Evolutionary conservation across 129 eudicot genomes (phyloP).

Genomic region (Pseudognaphalium luteoalbum): DNA sequence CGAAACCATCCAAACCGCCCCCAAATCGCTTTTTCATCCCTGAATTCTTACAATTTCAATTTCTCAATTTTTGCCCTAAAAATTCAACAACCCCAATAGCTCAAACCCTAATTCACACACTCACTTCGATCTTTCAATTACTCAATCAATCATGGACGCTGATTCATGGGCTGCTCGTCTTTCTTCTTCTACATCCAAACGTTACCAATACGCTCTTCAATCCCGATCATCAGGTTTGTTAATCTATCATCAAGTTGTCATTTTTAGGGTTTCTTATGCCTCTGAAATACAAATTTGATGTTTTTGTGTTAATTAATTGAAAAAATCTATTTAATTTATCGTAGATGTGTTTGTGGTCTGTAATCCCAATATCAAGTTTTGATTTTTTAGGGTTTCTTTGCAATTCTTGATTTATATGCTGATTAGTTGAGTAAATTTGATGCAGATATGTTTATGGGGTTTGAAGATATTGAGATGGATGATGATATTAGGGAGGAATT

Average conservation of each 20-base stretch:
- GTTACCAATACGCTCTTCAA: slow-evolving; percentile 79
- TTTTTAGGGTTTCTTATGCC: neutral
- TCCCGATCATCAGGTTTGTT: slow-evolving; percentile 79
- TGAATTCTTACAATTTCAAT: neutral
- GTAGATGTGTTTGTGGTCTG: slow-evolving; percentile 69
- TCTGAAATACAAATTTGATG: too few relatives aligned
- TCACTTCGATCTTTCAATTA: slow-evolving; percentile 20
- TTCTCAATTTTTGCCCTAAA: neutral
- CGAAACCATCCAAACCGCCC: slow-evolving; percentile 30
- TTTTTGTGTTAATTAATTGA: slow-evolving; percentile 7
- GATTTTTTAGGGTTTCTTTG: neutral
- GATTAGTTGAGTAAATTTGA: slow-evolving; percentile 24
- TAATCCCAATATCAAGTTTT: neutral
- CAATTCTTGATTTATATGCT: neutral
- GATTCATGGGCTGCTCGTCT: slow-evolving; percentile 91
- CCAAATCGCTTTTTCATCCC: slow-evolving; percentile 15
- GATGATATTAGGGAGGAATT: slow-evolving; percentile 88
- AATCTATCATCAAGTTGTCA: neutral
- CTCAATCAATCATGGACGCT: slow-evolving; percentile 62
- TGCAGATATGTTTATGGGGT: slow-evolving; percentile 84
- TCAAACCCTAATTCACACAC: slow-evolving; percentile 33
- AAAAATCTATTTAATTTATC: slow-evolving; percentile 19
- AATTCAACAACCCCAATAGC: neutral
- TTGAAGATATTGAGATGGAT: slow-evolving; percentile 80
- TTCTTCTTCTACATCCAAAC: slow-evolving; percentile 72